phyloP scores from a whole-genome alignment of 1,284 basidiomycete genomes.

The Hymenochaete sp. region DNA sequence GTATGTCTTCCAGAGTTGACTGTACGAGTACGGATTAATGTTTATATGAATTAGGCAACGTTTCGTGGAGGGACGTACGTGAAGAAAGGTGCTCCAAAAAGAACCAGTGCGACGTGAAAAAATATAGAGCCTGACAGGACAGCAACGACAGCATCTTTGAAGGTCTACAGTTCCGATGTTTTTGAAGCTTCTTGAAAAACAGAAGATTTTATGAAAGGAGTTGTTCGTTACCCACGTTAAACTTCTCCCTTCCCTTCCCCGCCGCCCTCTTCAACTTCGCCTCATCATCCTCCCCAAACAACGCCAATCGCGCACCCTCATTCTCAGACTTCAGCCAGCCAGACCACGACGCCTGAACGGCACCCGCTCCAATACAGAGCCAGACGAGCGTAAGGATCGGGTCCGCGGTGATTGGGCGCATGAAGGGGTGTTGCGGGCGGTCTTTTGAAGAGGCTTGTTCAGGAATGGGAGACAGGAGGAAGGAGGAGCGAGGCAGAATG shows the following conservation, averaged over 20 bases:
- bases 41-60: slow-evolving; percentile 10
- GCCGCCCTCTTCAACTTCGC: slow-evolving; percentile 26
- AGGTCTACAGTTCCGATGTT: slow-evolving; percentile 27
- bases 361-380: slow-evolving; percentile 45
- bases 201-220: not conserved
- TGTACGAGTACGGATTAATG: slow-evolving; percentile 22
- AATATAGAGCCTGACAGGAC: slow-evolving; percentile 44
- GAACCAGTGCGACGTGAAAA: slow-evolving; percentile 42
- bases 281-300: slow-evolving; percentile 20
- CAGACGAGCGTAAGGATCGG: slow-evolving; percentile 55
- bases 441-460: slow-evolving; percentile 40
- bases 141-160: slow-evolving; percentile 42
- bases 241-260: slow-evolving; percentile 24
- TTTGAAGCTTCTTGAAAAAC: not conserved
- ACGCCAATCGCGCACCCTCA: slow-evolving; percentile 20
- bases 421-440: slow-evolving; percentile 54
- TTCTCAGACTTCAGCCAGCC: slow-evolving; percentile 54
- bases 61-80: slow-evolving; percentile 34
- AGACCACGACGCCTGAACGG: slow-evolving; percentile 70
- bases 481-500: slow-evolving; percentile 55
- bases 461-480: slow-evolving; percentile 33
- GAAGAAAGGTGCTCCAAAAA: slow-evolving; percentile 70
- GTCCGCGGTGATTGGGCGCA: slow-evolving; percentile 57
- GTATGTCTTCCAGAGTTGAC: slow-evolving; percentile 50
- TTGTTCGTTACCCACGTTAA: slow-evolving; percentile 28